Evolutionary conservation across 495 filamentous ascomycete species (phyloP).

Genomic region (Tetracladium marchalianum): DNA sequence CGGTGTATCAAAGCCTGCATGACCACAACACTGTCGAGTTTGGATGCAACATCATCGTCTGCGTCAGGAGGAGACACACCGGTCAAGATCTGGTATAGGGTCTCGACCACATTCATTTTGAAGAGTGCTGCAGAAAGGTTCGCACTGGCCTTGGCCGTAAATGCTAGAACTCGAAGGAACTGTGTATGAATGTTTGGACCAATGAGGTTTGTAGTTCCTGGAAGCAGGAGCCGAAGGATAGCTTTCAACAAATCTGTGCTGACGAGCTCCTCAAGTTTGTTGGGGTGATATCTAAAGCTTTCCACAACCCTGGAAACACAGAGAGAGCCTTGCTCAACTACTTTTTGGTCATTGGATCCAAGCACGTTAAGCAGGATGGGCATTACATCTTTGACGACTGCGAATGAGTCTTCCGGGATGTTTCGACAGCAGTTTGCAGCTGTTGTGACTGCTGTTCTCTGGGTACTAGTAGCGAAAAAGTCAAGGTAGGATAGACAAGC

Average conservation of each 20-base stretch:
- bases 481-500: slow-evolving; percentile 92
- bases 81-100: slow-evolving; percentile 93
- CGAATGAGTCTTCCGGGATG: slow-evolving; percentile 86
- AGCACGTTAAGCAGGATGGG: slow-evolving; percentile 84
- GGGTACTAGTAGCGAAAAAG: slow-evolving; percentile 95
- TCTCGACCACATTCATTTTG: slow-evolving; percentile 96
- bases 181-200: slow-evolving; percentile 94
- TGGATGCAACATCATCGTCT: slow-evolving; percentile 69
- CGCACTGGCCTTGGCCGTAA: slow-evolving; percentile 81
- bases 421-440: slow-evolving; percentile 97
- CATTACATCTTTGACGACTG: slow-evolving; percentile 87
- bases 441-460: slow-evolving; percentile 91
- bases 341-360: slow-evolving; percentile 84
- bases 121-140: slow-evolving; percentile 80
- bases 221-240: slow-evolving; percentile 81
- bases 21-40: slow-evolving; percentile 93
- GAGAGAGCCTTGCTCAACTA: slow-evolving; percentile 91
- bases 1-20: slow-evolving; percentile 98
- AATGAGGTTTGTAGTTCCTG: slow-evolving; percentile 92
- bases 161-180: slow-evolving; percentile 83
- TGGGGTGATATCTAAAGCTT: slow-evolving; percentile 81
- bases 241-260: slow-evolving; percentile 77
- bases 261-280: slow-evolving; percentile 85
- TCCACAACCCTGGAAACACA: slow-evolving; percentile 97
- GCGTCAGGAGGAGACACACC: slow-evolving; percentile 85